Evolutionary conservation across 352 stramenopile species (phyloP).

Genomic region (Pythium phragmiticola): DNA sequence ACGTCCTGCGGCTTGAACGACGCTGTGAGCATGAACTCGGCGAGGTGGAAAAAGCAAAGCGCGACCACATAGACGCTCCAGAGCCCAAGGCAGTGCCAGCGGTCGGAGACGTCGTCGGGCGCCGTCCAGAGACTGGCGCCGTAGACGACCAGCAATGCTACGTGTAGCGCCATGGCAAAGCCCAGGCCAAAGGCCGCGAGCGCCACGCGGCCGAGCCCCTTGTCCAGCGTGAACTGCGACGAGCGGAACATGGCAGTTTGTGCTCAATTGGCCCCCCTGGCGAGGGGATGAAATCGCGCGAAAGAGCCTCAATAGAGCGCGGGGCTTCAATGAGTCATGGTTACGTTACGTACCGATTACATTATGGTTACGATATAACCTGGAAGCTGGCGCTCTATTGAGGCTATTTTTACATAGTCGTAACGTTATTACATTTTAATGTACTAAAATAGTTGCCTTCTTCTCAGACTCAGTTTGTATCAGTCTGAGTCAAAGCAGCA

Average conservation of each 20-base stretch:
- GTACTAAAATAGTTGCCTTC: too few relatives aligned
- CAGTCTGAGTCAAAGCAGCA: too few relatives aligned
- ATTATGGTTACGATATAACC: too few relatives aligned
- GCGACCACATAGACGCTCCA: slow-evolving; percentile 79
- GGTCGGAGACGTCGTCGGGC: slow-evolving; percentile 20
- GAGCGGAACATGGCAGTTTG: slow-evolving; percentile 55
- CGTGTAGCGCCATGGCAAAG: slow-evolving; percentile 71
- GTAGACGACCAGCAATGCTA: slow-evolving; percentile 44
- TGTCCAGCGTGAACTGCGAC: slow-evolving; percentile 73
- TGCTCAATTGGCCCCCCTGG: neutral
- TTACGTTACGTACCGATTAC: too few relatives aligned
- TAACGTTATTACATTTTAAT: too few relatives aligned
- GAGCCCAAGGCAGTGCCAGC: slow-evolving; percentile 55
- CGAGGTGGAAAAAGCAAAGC: slow-evolving; percentile 81
- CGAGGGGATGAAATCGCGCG: neutral
- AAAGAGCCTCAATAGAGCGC: neutral
- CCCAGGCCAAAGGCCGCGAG: slow-evolving; percentile 75
- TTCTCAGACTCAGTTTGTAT: too few relatives aligned
- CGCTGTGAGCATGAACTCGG: slow-evolving; percentile 83
- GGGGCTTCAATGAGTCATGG: too few relatives aligned
- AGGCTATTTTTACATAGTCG: too few relatives aligned
- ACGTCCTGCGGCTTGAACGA: slow-evolving; percentile 75
- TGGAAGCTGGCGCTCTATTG: too few relatives aligned
- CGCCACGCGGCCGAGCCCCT: slow-evolving; percentile 71
- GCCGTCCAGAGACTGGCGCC: slow-evolving; percentile 18